These are phyloP conservation scores for Claviceps monticola DNA, from an alignment of 2,329 filamentous ascomycete genomes.

Conservation along the genomic window DNA sequence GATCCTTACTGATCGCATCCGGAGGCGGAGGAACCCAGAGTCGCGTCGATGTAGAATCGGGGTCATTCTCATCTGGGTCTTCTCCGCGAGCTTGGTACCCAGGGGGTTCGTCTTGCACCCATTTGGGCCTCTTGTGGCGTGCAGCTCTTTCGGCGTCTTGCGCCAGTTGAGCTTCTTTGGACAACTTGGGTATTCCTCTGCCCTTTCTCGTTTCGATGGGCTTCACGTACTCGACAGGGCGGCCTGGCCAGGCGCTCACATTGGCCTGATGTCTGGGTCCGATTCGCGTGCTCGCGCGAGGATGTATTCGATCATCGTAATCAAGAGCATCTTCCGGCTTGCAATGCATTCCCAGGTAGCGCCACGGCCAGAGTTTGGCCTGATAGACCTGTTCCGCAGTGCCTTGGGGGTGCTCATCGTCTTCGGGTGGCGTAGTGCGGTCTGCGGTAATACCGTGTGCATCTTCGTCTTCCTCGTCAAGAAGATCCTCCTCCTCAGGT, in stretches of 20 bases:
- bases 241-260: slow-evolving; percentile 73
- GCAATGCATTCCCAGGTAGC: slow-evolving; percentile 91
- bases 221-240: slow-evolving; percentile 81
- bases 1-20: slow-evolving; percentile 33
- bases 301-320: slow-evolving; percentile 95
- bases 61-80: slow-evolving; percentile 57
- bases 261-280: slow-evolving; percentile 85
- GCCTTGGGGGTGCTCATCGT: slow-evolving; percentile 41
- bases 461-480: slow-evolving; percentile 61
- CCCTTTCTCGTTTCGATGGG: slow-evolving; percentile 73
- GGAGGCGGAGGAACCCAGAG: slow-evolving; percentile 64
- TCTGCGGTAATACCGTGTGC: slow-evolving; percentile 41
- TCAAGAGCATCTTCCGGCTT: slow-evolving; percentile 90
- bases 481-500: slow-evolving; percentile 49
- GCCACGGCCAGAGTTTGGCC: slow-evolving; percentile 89
- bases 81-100: slow-evolving; percentile 79
- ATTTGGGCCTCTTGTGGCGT: slow-evolving; percentile 74
- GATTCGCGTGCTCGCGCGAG: slow-evolving; percentile 81
- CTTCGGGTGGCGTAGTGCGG: slow-evolving; percentile 49
- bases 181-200: slow-evolving; percentile 63
- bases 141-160: slow-evolving; percentile 70
- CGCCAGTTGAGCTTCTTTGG: slow-evolving; percentile 70
- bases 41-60: slow-evolving; percentile 58
- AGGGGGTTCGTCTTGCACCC: slow-evolving; percentile 80
- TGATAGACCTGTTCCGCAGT: slow-evolving; percentile 85